Percentiles rank a stretch among this genome's conserved stretches.
These are phyloP conservation scores for Elasticomyces elasticus DNA, from an alignment of 495 filamentous ascomycete genomes.

Conservation along the genomic window DNA sequence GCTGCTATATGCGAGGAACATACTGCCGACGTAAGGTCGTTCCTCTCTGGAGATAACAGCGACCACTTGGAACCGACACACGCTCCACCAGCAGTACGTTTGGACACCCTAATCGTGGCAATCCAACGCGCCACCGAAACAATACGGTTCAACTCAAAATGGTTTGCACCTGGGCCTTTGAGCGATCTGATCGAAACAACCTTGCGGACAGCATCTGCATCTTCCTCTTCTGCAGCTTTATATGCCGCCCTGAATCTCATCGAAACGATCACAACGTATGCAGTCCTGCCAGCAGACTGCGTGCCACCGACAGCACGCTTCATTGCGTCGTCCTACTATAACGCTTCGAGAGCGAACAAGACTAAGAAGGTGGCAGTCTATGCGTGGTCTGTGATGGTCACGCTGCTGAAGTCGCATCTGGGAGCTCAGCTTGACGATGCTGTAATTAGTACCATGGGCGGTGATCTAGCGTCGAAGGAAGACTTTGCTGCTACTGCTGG, in stretches of 20 bases:
- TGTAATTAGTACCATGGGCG: conserved; percentile 20
- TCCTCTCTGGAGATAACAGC: background rate
- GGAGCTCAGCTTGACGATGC: conserved; percentile 38
- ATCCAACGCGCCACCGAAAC: conserved; percentile 57
- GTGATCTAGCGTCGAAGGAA: background rate
- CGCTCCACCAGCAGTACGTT: background rate
- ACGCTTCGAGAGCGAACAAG: conserved; percentile 59
- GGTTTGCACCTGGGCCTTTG: conserved; percentile 58
- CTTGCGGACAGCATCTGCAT: conserved; percentile 64
- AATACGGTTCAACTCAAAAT: conserved; percentile 45
- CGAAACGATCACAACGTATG: conserved; percentile 69
- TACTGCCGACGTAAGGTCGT: conserved; percentile 3
- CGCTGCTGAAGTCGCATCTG: conserved; percentile 69
- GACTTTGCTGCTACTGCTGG: conserved; percentile 19
- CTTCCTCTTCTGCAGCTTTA: conserved; percentile 63
- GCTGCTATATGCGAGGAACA: conserved; percentile 1
- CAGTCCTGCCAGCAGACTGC: conserved; percentile 21
- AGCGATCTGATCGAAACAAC: conserved; percentile 55
- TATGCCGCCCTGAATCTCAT: conserved; percentile 66
- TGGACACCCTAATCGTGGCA: background rate
- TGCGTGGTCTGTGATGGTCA: conserved; percentile 66
- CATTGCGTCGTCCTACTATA: conserved; percentile 31
- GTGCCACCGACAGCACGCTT: background rate
- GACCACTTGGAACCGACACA: background rate
- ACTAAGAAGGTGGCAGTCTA: conserved; percentile 58